Conservation (phyloP, 2,329 filamentous ascomycete species). For the Neoscytalidium dimidiatum region DNA sequence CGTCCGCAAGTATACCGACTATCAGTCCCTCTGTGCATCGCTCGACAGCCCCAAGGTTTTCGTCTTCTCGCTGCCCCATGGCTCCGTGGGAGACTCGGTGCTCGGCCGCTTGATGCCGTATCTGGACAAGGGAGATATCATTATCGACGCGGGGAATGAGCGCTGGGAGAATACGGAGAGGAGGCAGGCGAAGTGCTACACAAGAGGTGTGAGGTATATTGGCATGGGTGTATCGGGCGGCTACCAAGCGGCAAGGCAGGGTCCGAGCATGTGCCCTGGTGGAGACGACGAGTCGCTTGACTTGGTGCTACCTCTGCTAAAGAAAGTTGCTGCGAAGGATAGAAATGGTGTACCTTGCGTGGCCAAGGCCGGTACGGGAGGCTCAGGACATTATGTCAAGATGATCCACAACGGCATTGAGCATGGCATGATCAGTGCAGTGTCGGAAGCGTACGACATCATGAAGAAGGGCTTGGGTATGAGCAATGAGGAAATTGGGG, state of each 20-base stretch:
- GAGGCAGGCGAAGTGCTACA: slow-evolving; percentile 58
- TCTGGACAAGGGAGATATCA: slow-evolving; percentile 63
- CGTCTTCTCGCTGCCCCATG: slow-evolving; percentile 56
- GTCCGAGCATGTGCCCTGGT: slow-evolving; percentile 68
- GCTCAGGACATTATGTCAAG: slow-evolving; percentile 71
- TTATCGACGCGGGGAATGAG: slow-evolving; percentile 70
- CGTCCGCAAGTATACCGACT: slow-evolving; percentile 38
- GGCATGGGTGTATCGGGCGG: slow-evolving; percentile 70
- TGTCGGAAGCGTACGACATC: slow-evolving; percentile 67
- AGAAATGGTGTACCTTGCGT: slow-evolving; percentile 62
- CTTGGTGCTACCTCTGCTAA: slow-evolving; percentile 61
- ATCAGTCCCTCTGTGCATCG: slow-evolving; percentile 52
- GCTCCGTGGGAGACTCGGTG: slow-evolving; percentile 49
- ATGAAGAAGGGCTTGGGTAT: slow-evolving; percentile 60
- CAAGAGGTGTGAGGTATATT: slow-evolving; percentile 64
- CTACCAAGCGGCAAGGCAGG: slow-evolving; percentile 66
- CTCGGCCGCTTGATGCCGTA: slow-evolving; percentile 51
- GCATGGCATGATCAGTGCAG: slow-evolving; percentile 67
- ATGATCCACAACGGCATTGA: slow-evolving; percentile 78
- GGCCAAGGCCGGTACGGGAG: slow-evolving; percentile 60
- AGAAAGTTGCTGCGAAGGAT: slow-evolving; percentile 65
- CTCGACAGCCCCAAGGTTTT: slow-evolving; percentile 53
- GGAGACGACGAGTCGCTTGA: slow-evolving; percentile 61
- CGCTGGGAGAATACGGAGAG: slow-evolving; percentile 66
- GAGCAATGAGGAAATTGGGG: slow-evolving; percentile 60